A percentile compares a stretch with the other conserved stretches of the same genome.
Conservation (phyloP, 225 moss, liverwort and hornwort species). For the Polytrichum formosum region DNA sequence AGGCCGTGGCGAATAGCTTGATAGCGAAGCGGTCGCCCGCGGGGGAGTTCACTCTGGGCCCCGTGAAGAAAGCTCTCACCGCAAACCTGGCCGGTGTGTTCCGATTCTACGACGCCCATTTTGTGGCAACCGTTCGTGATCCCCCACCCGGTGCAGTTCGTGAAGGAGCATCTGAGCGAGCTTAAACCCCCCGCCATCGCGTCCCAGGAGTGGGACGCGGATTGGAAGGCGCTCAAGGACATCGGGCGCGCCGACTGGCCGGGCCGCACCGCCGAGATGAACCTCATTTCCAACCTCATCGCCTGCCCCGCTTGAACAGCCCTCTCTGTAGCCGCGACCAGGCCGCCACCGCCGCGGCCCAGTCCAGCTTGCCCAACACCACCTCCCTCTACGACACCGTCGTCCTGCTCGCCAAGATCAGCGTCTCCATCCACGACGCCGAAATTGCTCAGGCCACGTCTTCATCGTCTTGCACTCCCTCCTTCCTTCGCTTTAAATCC, state of each 20-base stretch:
- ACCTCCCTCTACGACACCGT: conserved; percentile 10
- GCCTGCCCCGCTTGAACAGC: background rate
- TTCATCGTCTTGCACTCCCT: too few species aligned
- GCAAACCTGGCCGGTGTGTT: conserved; percentile 1
- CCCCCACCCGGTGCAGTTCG: conserved; percentile 8
- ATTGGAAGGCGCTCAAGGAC: background rate
- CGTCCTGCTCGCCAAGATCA: conserved; percentile 7
- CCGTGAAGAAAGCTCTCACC: background rate
- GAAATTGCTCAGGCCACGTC: background rate
- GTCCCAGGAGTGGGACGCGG: conserved; percentile 10
- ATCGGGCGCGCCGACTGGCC: conserved; percentile 5
- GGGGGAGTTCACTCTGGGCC: conserved; percentile 3
- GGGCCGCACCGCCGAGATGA: conserved; percentile 15
- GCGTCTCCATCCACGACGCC: conserved; percentile 8
- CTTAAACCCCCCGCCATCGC: conserved; percentile 16
- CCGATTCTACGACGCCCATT: background rate
- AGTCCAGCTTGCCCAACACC: background rate
- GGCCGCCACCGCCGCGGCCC: background rate
- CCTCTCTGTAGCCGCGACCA: background rate
- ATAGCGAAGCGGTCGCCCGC: background rate
- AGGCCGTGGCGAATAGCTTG: conserved; percentile 10
- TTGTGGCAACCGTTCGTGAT: conserved; percentile 8
- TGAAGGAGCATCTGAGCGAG: conserved; percentile 2
- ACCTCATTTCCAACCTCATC: background rate
- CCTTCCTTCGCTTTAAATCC: too few species aligned